Evolutionary conservation across 2,329 filamentous ascomycete genomes (phyloP).

Genomic region (Alternaria triticina): DNA sequence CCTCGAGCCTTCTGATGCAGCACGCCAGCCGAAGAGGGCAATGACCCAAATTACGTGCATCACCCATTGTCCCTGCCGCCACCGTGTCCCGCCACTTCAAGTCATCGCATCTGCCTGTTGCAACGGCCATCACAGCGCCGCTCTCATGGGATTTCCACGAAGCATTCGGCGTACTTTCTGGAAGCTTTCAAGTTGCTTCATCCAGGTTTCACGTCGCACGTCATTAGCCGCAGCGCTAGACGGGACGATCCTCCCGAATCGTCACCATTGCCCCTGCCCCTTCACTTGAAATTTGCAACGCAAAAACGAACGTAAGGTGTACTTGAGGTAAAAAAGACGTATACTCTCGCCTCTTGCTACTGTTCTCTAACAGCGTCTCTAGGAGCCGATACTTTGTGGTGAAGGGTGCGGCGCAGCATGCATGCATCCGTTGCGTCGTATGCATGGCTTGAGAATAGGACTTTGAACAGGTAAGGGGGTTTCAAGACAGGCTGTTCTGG

Average conservation of each 20-base stretch:
- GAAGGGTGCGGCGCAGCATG: background rate
- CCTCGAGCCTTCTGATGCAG: constrained; percentile 14
- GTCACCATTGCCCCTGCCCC: constrained; percentile 15
- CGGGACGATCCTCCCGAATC: constrained; percentile 22
- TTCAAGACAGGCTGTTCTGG: background rate
- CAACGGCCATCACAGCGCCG: background rate
- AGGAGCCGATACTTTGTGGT: background rate
- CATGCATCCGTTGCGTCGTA: background rate
- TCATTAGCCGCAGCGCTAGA: constrained; percentile 30
- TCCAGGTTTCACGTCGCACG: constrained; percentile 31
- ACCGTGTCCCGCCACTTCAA: background rate
- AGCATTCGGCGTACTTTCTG: constrained; percentile 6
- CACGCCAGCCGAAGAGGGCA: constrained; percentile 26
- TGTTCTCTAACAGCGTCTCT: background rate
- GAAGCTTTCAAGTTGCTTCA: constrained; percentile 26
- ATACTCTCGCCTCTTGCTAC: background rate
- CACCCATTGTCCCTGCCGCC: constrained; percentile 3
- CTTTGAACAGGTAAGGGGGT: background rate
- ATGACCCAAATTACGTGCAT: constrained; percentile 16
- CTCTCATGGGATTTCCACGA: background rate
- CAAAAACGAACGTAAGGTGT: background rate
- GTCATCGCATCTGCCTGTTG: background rate
- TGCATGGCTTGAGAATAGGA: background rate
- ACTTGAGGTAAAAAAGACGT: background rate
- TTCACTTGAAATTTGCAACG: background rate